These are phyloP conservation scores for Astrocystis sublimbata DNA, from an alignment of 495 filamentous ascomycete species.

Conservation along the genomic window DNA sequence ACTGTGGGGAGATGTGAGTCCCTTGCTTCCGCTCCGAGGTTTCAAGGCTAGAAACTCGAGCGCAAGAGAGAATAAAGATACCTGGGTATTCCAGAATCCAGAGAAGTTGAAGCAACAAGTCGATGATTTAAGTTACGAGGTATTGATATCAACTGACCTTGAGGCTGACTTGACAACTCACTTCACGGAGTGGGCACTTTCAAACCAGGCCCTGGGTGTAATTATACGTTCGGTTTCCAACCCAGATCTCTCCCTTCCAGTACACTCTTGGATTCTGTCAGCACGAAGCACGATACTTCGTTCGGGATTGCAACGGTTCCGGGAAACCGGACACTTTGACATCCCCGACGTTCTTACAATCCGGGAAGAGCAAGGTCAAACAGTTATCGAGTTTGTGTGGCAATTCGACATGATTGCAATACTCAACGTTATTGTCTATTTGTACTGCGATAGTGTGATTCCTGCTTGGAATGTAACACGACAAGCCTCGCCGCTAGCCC, in stretches of 20 bases:
- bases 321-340: slow-evolving; percentile 38
- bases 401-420: slow-evolving; percentile 70
- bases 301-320: slow-evolving; percentile 56
- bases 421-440: slow-evolving; percentile 74
- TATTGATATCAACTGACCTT: slow-evolving; percentile 57
- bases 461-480: slow-evolving; percentile 82
- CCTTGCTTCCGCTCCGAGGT: slow-evolving; percentile 62
- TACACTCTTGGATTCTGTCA: slow-evolving; percentile 78
- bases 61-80: slow-evolving; percentile 30
- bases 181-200: slow-evolving; percentile 36
- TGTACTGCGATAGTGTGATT: slow-evolving; percentile 77
- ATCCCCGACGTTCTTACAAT: slow-evolving; percentile 61
- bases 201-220: slow-evolving; percentile 44
- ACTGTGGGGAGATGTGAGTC: slow-evolving; percentile 73
- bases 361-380: slow-evolving; percentile 49
- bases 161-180: slow-evolving; percentile 55
- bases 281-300: slow-evolving; percentile 72
- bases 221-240: slow-evolving; percentile 55
- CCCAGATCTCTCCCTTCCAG: slow-evolving; percentile 69
- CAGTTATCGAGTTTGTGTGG: slow-evolving; percentile 60
- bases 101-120: slow-evolving; percentile 33
- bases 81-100: slow-evolving; percentile 38
- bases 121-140: slow-evolving; percentile 41
- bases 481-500: slow-evolving; percentile 60
- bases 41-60: slow-evolving; percentile 41